A percentile compares a stretch with the other conserved stretches of the same genome.
Evolutionary conservation across 495 filamentous ascomycete species (phyloP).

Genomic region (Aspergillus baeticus): DNA sequence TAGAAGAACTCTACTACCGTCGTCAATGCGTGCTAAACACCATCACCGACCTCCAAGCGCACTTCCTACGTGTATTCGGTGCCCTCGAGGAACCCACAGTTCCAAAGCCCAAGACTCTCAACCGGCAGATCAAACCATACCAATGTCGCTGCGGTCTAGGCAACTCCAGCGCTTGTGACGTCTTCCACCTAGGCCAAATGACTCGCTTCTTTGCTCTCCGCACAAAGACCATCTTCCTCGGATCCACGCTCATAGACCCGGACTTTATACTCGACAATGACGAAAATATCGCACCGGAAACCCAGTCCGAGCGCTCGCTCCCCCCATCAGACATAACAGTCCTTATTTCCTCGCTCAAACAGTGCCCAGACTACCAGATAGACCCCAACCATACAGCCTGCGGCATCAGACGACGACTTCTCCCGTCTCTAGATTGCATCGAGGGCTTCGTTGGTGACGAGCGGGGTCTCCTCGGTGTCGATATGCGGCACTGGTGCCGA

Average conservation of each 20-base stretch:
- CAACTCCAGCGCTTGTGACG: conserved; percentile 72
- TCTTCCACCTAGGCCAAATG: conserved; percentile 85
- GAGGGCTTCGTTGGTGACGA: conserved; percentile 64
- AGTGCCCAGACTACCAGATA: conserved; percentile 75
- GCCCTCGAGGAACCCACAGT: conserved; percentile 33
- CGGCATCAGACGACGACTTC: conserved; percentile 64
- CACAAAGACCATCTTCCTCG: conserved; percentile 47
- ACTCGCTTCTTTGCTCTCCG: conserved; percentile 68
- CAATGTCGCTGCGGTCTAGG: conserved; percentile 80
- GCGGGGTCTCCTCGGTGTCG: conserved; percentile 66
- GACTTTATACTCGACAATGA: conserved; percentile 28
- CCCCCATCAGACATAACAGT: conserved; percentile 44
- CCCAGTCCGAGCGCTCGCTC: background rate
- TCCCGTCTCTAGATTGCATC: conserved; percentile 68
- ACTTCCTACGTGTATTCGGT: conserved; percentile 69
- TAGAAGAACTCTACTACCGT: conserved; percentile 71
- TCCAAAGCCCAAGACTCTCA: conserved; percentile 10
- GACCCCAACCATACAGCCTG: conserved; percentile 76
- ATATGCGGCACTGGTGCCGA: conserved; percentile 38
- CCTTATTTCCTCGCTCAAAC: conserved; percentile 54
- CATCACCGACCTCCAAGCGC: conserved; percentile 69
- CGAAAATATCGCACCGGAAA: conserved; percentile 16
- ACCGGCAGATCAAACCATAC: conserved; percentile 23
- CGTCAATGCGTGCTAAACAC: conserved; percentile 71
- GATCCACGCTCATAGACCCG: conserved; percentile 46